These are phyloP conservation scores for Dentipellis sp. DNA, from an alignment of 768 basidiomycete genomes.

Conservation along the genomic window DNA sequence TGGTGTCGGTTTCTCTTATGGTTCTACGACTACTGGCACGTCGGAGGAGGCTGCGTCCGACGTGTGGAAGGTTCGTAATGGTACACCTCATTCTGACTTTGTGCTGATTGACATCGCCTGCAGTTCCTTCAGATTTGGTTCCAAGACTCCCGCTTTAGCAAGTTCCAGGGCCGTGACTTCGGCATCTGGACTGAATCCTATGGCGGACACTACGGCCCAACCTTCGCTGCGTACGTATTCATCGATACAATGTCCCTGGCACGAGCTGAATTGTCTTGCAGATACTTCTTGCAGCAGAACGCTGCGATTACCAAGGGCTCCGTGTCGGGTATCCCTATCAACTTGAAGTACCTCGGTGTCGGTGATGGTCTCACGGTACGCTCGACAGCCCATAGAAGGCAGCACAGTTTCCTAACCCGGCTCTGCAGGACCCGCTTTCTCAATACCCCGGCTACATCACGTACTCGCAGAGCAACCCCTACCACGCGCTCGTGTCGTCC, in stretches of 20 bases:
- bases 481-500: conserved; percentile 41
- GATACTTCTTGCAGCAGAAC: conserved; percentile 51
- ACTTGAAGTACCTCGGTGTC: conserved; percentile 54
- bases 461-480: conserved; percentile 45
- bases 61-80: conserved; percentile 32
- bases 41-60: conserved; percentile 46
- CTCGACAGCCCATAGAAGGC: not conserved
- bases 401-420: not conserved
- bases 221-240: conserved; percentile 24
- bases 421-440: conserved; percentile 24
- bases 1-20: conserved; percentile 56
- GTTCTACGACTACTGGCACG: conserved; percentile 37
- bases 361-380: conserved; percentile 54
- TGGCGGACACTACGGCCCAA: conserved; percentile 32
- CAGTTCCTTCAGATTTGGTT: conserved; percentile 55
- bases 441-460: conserved; percentile 53
- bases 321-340: conserved; percentile 37
- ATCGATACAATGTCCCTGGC: not conserved
- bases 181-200: conserved; percentile 59
- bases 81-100: not conserved
- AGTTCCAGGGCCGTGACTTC: conserved; percentile 34
- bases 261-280: conserved; percentile 1
- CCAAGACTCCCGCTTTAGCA: conserved; percentile 41
- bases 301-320: conserved; percentile 40
- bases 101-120: not conserved